Evolutionary conservation across 257 asterid genomes (phyloP).

Genomic region (Galeopsis tetrahit): DNA sequence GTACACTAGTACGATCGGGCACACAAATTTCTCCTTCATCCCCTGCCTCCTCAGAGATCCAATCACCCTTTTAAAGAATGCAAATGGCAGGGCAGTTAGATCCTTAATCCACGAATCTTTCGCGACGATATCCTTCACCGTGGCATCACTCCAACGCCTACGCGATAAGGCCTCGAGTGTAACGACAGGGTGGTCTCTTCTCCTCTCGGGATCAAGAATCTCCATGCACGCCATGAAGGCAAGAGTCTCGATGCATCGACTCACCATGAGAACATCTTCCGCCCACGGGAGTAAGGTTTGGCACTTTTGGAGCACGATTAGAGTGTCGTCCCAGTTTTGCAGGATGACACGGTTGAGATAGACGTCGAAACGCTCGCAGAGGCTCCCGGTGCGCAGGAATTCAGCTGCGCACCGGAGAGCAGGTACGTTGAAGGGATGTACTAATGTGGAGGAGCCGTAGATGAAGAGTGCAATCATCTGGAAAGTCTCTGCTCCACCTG

Average conservation of each 20-base stretch:
- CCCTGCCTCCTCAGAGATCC: slow-evolving; percentile 79
- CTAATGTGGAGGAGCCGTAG: slow-evolving; percentile 66
- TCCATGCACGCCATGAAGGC: slow-evolving; percentile 95
- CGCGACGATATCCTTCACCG: slow-evolving; percentile 44
- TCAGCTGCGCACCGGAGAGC: slow-evolving; percentile 75
- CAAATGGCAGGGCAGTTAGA: slow-evolving; percentile 61
- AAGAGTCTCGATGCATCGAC: slow-evolving; percentile 79
- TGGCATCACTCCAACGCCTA: slow-evolving; percentile 47
- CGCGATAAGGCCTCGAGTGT: slow-evolving; percentile 51
- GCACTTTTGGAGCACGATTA: slow-evolving; percentile 65
- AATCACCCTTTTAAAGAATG: slow-evolving; percentile 64
- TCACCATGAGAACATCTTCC: slow-evolving; percentile 64
- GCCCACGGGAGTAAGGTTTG: slow-evolving; percentile 61
- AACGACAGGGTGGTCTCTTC: slow-evolving; percentile 60
- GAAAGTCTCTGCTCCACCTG: slow-evolving; percentile 73
- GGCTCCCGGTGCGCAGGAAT: slow-evolving; percentile 57
- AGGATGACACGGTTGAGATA: slow-evolving; percentile 76
- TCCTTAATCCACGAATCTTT: slow-evolving; percentile 70
- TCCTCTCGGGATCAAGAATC: slow-evolving; percentile 81
- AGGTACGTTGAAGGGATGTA: slow-evolving; percentile 66
- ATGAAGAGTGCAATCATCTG: slow-evolving; percentile 71
- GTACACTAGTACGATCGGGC: slow-evolving; percentile 65
- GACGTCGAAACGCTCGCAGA: slow-evolving; percentile 66
- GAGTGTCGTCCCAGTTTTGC: slow-evolving; percentile 71
- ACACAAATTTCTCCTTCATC: slow-evolving; percentile 72